A percentile compares a stretch with the other conserved stretches of the same genome.
Evolutionary conservation across 2,329 filamentous ascomycete species (phyloP).

Genomic region (Pseudogymnoascus sp.): DNA sequence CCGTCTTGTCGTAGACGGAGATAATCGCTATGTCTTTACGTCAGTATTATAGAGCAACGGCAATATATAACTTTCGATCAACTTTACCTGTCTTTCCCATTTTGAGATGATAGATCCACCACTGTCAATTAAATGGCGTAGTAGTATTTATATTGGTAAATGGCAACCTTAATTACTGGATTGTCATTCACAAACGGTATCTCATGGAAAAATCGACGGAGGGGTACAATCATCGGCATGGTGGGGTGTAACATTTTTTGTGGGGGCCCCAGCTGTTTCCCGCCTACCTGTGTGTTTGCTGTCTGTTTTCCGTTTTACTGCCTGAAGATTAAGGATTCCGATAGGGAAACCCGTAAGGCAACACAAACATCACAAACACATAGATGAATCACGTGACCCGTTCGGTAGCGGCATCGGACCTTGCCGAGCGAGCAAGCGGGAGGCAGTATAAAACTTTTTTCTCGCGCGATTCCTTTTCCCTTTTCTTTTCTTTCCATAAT

Average conservation of each 20-base stretch:
- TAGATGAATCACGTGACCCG: background rate
- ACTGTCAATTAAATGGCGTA: conserved; percentile 7
- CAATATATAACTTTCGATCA: background rate
- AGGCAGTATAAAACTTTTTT: conserved; percentile 7
- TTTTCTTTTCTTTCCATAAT: conserved; percentile 14
- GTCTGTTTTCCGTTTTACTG: background rate
- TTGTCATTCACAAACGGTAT: conserved; percentile 9
- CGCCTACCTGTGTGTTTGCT: background rate
- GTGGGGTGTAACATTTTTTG: conserved; percentile 8
- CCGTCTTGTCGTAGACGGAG: conserved; percentile 98
- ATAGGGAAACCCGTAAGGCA: background rate
- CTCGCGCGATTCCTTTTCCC: background rate
- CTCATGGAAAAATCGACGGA: conserved; percentile 9
- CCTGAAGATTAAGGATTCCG: background rate
- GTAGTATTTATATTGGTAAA: conserved; percentile 7
- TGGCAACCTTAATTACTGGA: conserved; percentile 8
- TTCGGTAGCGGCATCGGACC: background rate
- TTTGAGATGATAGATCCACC: conserved; percentile 9
- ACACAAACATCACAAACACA: background rate
- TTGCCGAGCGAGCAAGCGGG: conserved; percentile 3
- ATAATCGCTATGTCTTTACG: conserved; percentile 63
- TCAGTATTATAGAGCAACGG: background rate
- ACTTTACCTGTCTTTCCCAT: conserved; percentile 13
- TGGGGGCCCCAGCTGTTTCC: conserved; percentile 1
- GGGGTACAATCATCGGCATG: conserved; percentile 8